Base-by-base conservation (phyloP, 768 basidiomycete genomes). In the Pulveroboletus sp. region DNA sequence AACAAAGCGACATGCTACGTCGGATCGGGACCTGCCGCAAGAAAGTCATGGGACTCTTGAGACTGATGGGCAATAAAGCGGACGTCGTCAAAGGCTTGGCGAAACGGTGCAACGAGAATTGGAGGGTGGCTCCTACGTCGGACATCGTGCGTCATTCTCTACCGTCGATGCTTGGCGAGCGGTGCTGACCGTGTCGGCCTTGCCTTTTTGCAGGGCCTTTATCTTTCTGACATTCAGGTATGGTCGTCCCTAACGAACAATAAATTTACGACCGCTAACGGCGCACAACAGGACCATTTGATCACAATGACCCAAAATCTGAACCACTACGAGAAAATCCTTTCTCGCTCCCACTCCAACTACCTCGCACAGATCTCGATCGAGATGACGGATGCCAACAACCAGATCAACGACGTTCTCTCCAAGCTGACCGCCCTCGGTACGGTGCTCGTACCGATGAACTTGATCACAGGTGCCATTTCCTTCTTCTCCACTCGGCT, bases 241-340 rank as follows among this genome's bases (percentile, higher is more conserved):
- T 48, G 47, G 40, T 19, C 7, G n/a, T 31, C 17, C 26, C n/a
- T 10, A 23, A 11, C 20, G 30, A 24, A 4, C 11, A 6, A 4
- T 3, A 6, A 5, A 6, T 2, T 47, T 36, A 27, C 17, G 16
- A 14, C 37, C 40, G 40, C 48, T 62, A 6, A 62, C 29, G 1
- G 6, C 11, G 29, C 31, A 17, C 11, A 17, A 13, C 57, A 83
- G 79, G 96, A 99, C 68, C 96, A 99, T 72, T 71, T 99, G 68
- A 98, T 98, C 70, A 99, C 96, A 19, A 98, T 98, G 93, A 99
- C 96, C 3, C 96, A 99, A 71, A 98, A 95, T 65, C 67, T 99
- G 77, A 99, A 98, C 67, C 96, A 98, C 71, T 99, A 98, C 75
- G 96, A 99, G 67, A 99, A 98, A 76, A 98, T 99, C 63, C 77